Evolutionary conservation across 371 early-diverging fungal genomes (phyloP), one percentile per base, ranked within the genome.

Genomic region (Thermomucor indicae-seudaticae): DNA sequence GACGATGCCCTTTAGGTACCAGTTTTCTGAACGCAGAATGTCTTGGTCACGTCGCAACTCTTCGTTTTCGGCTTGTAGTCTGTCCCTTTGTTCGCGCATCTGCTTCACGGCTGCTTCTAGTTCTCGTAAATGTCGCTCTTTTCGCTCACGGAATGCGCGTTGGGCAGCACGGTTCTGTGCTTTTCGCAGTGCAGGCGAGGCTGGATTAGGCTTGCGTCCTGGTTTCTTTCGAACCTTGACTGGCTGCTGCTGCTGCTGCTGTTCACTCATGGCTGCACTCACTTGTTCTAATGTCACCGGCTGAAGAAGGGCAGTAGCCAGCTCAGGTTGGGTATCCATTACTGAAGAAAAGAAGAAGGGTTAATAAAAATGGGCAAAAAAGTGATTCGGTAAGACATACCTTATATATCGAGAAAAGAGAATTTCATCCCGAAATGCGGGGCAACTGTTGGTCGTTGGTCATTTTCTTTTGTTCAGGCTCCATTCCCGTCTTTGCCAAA

Each of bases 81-180:
- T 62, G 35, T 82, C 68, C 43, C 80, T 64, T 39, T 69, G 73
- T 30, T 84, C 81, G 29, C 75, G 65, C 28, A 89, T 66, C 28
- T 80, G 79, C 57, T 80, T 81, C 51, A 86, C 80, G 6, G 76
- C 67, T 25, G 67, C 60, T 60, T 90, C 90, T 4, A 90, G 67
- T 25, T 83, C 77, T 43, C 75, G 61, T 30, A 89, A 67, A 50
- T 89, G 85, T 38, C 79, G 64, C 57, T 89, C 87, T 64, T 88
- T 88, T 45, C 91, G 81, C 58, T 90, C 88, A 41, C 91, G 67
- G 58, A 89, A 90, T 2, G 89, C 90, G 20, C 89, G 72, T 62
- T 90, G 90, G 0, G 90, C 90, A 4, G 88, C 89, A 35, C 91
- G 64, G 64, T 90, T 90, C 58, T 90, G 91, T 20, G 86, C 89